Percentiles rank a stretch among this genome's conserved stretches.
These are phyloP conservation scores for Trifolium pratense DNA, from an alignment of 306 rosid species.

Conservation along the genomic window DNA sequence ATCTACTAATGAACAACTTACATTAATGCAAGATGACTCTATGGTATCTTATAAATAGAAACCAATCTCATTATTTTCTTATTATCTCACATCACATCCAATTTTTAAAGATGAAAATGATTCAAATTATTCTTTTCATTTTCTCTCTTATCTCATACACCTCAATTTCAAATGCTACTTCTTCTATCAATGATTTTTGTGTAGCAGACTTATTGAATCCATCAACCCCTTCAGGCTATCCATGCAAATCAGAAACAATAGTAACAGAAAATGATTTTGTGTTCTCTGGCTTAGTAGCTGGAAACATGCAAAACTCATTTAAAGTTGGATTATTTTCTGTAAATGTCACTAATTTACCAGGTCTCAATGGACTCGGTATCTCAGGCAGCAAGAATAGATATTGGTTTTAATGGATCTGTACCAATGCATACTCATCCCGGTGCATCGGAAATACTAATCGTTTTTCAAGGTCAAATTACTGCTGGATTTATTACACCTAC, in stretches of 20 bases:
- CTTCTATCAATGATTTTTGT: neutral
- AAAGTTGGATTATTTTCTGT: neutral
- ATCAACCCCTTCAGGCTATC: slow-evolving; percentile 24
- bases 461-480: neutral
- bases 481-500: neutral
- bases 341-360: neutral
- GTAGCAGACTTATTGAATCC: neutral
- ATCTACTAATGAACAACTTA: no score
- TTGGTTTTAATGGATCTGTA: neutral
- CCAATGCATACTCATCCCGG: slow-evolving; percentile 6
- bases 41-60: neutral
- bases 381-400: neutral
- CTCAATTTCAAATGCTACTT: neutral
- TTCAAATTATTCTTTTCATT: neutral
- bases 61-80: neutral
- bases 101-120: neutral
- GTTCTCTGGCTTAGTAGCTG: neutral
- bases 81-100: neutral
- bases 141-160: neutral
- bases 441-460: neutral
- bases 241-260: neutral
- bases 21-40: no score
- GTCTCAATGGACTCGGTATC: slow-evolving; percentile 1
- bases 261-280: neutral
- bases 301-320: neutral